phyloP scores from a whole-genome alignment of 345 rosid species.

The Eucalyptus curtisii region DNA sequence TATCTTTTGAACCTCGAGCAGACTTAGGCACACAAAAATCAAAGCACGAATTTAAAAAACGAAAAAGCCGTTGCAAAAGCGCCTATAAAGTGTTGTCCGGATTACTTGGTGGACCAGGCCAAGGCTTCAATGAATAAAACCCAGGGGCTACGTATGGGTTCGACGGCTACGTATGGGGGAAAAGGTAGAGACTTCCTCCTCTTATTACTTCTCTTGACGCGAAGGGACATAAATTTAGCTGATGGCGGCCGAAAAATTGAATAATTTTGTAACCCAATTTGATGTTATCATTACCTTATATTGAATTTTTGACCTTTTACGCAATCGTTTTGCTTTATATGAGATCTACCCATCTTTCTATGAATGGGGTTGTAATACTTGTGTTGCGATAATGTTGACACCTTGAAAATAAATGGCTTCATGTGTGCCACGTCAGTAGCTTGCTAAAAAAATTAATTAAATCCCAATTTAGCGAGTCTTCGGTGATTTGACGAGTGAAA shows the following conservation, averaged over 20 bases:
- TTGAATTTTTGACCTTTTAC: too few relatives aligned
- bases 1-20: neutral
- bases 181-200: too few relatives aligned
- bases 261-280: too few relatives aligned
- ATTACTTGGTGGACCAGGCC: neutral
- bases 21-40: neutral
- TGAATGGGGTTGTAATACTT: neutral
- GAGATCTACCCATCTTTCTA: neutral
- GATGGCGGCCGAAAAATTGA: too few relatives aligned
- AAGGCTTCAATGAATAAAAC: neutral
- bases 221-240: too few relatives aligned
- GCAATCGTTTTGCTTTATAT: too few relatives aligned
- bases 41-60: neutral
- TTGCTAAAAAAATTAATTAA: neutral
- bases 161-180: too few relatives aligned
- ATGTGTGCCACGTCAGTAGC: neutral
- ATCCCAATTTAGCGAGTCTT: neutral
- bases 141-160: too few relatives aligned
- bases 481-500: neutral
- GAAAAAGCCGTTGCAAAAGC: neutral
- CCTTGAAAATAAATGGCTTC: neutral
- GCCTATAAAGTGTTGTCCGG: neutral
- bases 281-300: too few relatives aligned
- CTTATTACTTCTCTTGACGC: too few relatives aligned
- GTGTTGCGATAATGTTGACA: rapidly evolving